Base-by-base conservation (phyloP, 108 stramenopile species). In the Pseudonitzschia multistriata region DNA sequence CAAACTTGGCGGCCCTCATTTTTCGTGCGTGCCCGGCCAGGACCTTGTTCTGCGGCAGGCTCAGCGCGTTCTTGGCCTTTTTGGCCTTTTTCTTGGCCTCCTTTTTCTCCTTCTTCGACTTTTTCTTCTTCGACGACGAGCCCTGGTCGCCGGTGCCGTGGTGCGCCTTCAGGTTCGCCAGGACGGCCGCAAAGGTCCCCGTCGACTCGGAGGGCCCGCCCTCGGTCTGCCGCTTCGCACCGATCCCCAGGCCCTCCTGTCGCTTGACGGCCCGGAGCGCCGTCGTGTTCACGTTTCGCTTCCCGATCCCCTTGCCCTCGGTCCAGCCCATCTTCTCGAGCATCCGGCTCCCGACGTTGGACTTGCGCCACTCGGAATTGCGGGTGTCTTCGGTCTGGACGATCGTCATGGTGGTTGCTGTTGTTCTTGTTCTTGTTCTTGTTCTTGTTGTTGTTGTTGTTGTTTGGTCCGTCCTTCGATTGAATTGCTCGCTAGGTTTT, bases 241-340 rank as follows among this genome's bases (percentile, higher is more conserved):
- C 89, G 33, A 88, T 75, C 5, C 87, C 87, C 42, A 91, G 53
- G 13, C 80, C 78, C 49, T 88, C 87, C 29, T 81, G 67, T 25
- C 86, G 78, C 49, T 69, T 70, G 31, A 73, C 39, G 30, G 75
- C 69, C 34, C 66, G 37, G 50, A 72, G 56, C 15, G 67, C 68
- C 34, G 42, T 67, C 21, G 49, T 57, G 48, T 64, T 64, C 15
- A 33, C 22, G 21, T 73, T 70, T 50, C 75, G 53, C 36, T 86
- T 88, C 35, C 96, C 96, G n/a, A 97, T 79, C 28, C 88, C 94
- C 53, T 80, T 54, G 4, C 91, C 92, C 49, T 97, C 90, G 53
- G 82, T 88, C 93, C 94, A 97, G 31, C 96, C 96, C 94, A 97
- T 95, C 70, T 95, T 94, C 17, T 77, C 47, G 36, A 97, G 80